A percentile compares a stretch with the other conserved stretches of the same genome.
phyloP scores from a whole-genome alignment of 371 early-diverging fungal species.

The Mucor racemosus region DNA sequence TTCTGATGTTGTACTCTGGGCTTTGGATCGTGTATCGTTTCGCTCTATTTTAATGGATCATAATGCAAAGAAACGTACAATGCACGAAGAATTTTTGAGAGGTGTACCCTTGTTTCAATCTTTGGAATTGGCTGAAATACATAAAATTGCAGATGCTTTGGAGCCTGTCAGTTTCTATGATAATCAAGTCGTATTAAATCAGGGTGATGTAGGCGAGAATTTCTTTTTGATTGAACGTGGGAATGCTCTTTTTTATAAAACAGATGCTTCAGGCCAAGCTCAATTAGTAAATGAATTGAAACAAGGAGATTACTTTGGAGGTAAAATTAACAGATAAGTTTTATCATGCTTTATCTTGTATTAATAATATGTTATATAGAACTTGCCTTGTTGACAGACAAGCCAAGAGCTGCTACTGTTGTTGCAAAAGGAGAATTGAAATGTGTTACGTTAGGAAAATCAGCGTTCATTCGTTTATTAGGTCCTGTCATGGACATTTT shows the following conservation, averaged over 20 bases:
- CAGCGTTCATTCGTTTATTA: slow-evolving; percentile 85
- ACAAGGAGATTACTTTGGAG: slow-evolving; percentile 93
- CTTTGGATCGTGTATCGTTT: slow-evolving; percentile 92
- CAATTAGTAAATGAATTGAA: slow-evolving; percentile 68
- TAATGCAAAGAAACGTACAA: slow-evolving; percentile 82
- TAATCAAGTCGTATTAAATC: slow-evolving; percentile 77
- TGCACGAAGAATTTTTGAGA: slow-evolving; percentile 89
- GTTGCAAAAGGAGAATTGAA: slow-evolving; percentile 84
- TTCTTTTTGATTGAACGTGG: slow-evolving; percentile 90
- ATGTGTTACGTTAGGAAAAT: slow-evolving; percentile 84
- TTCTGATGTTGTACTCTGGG: slow-evolving; percentile 87
- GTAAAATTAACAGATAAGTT: slow-evolving; percentile 14
- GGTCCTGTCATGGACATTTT: slow-evolving; percentile 88
- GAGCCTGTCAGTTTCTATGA: slow-evolving; percentile 83
- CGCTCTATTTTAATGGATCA: slow-evolving; percentile 90
- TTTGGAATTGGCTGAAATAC: slow-evolving; percentile 87
- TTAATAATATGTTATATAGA: slow-evolving; percentile 44
- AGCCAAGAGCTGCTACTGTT: slow-evolving; percentile 86
- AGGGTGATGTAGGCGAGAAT: slow-evolving; percentile 82
- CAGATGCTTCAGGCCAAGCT: slow-evolving; percentile 42
- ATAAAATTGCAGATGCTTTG: slow-evolving; percentile 93
- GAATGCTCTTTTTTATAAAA: slow-evolving; percentile 75
- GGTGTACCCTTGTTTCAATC: slow-evolving; percentile 84
- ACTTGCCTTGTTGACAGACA: slow-evolving; percentile 84
- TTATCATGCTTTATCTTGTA: no score